Base-by-base conservation (phyloP, 2,329 filamentous ascomycete genomes). In the Xylaria sp. region DNA sequence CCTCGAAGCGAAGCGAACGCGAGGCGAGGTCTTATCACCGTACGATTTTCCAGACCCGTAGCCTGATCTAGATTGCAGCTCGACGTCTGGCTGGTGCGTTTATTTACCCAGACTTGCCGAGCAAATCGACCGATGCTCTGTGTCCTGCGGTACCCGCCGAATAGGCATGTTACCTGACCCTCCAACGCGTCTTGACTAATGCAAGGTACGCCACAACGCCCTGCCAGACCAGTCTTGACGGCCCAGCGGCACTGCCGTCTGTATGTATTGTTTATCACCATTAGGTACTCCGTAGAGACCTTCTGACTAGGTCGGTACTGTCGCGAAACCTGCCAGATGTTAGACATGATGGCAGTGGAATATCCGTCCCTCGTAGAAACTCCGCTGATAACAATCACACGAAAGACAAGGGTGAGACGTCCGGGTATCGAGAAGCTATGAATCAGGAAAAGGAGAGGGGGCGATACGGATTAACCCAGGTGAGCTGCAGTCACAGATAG, bases 201-300 rank as follows among this genome's bases (percentile, higher is more conserved):
- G 63, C 63, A 65, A 65, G 63, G 63, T 61, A 65, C 63, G 57
- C 54, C 47, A 55, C 59, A 55, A 55, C 63, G 55, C 57, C 60
- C 58, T 55, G 55, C 55, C 16, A 62, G 52, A 52, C 55, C 57
- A 52, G 54, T 39, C 37, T 13, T 30, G 37, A 13, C 8, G 37
- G 37, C 9, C 5, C 37, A 8, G 11, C 9, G 11, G 37, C 8
- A 13, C 11, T 9, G 37, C 37, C 37, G 16, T 16, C 16, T 3
- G 37, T 42, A 1, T 42, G 37, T 42, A 42, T 4, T 42, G 8
- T 9, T 13, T 42, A 42, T 30, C 37, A 10, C 11, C 11, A 42
- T 42, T 13, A 3, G 8, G 37, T 42, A 42, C 9, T 42, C 0
- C 8, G 37, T 8, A 42, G 9, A 42, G 37, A 42, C 37, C 23